A percentile compares a stretch with the other conserved stretches of the same genome.
phyloP scores from a whole-genome alignment of 768 basidiomycete genomes.

The Tricholoma bakamatsutake region DNA sequence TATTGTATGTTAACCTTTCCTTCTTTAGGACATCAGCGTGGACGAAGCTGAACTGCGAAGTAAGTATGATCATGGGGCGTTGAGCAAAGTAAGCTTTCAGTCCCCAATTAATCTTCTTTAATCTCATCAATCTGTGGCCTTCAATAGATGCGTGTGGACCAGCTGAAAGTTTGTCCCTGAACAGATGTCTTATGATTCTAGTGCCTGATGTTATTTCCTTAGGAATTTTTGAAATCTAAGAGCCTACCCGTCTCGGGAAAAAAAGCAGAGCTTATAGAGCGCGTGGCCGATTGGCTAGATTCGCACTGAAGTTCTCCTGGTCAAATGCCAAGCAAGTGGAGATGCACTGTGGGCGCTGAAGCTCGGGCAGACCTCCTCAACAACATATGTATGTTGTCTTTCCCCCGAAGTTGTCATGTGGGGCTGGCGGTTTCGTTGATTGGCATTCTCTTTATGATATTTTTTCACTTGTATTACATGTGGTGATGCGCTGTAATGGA shows the following conservation, averaged over 20 bases:
- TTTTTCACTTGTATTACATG: too few species aligned
- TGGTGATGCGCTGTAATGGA: too few species aligned
- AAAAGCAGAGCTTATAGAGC: constrained; percentile 67
- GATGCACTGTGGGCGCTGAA: background rate
- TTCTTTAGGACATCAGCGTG: constrained; percentile 49
- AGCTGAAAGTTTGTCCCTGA: constrained; percentile 57
- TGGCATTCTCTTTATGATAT: too few species aligned
- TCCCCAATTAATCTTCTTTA: background rate
- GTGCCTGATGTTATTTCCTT: constrained; percentile 6
- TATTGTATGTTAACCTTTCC: background rate
- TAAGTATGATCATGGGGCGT: constrained; percentile 49
- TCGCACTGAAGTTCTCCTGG: constrained; percentile 18
- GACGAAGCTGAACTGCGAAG: constrained; percentile 73
- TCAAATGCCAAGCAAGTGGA: background rate
- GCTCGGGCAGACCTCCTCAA: too few species aligned
- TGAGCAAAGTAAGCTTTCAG: constrained; percentile 54
- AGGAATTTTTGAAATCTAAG: constrained; percentile 75
- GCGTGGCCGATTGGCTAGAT: constrained; percentile 59
- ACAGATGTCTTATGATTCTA: background rate
- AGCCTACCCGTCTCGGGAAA: constrained; percentile 56
- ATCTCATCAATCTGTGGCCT: constrained; percentile 10
- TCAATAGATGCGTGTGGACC: constrained; percentile 65
- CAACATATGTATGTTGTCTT: too few species aligned
- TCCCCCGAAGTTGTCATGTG: too few species aligned
- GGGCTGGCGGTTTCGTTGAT: too few species aligned